Percentiles rank a stretch among this genome's conserved stretches.
Evolutionary conservation across 108 stramenopile genomes (phyloP).

Genomic region (Conticribra weissflogii): DNA sequence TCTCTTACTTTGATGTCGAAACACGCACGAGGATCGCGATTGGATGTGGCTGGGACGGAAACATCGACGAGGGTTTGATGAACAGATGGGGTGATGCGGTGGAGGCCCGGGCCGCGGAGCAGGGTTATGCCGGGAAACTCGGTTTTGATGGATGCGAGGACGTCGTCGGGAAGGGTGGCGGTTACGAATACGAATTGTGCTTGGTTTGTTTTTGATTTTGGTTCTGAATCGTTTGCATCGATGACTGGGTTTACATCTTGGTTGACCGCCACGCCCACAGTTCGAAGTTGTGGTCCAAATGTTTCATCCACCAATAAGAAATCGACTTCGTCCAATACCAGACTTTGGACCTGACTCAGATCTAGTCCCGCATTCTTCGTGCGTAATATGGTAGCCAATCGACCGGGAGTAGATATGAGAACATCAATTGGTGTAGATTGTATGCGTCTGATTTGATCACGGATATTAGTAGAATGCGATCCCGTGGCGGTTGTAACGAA

Average conservation of each 20-base stretch:
- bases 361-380: conserved; percentile 75
- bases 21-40: conserved; percentile 68
- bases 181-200: conserved; percentile 95
- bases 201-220: not conserved
- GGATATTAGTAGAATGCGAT: conserved; percentile 65
- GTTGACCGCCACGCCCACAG: conserved; percentile 77
- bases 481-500: conserved; percentile 76
- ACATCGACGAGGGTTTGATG: conserved; percentile 87
- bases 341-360: conserved; percentile 56
- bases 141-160: conserved; percentile 66
- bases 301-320: conserved; percentile 88
- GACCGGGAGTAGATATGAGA: conserved; percentile 90
- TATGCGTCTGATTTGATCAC: conserved; percentile 82
- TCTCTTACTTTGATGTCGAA: conserved; percentile 87
- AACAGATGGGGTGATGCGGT: conserved; percentile 76
- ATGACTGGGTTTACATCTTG: not conserved
- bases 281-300: conserved; percentile 87
- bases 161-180: conserved; percentile 87
- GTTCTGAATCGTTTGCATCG: no score
- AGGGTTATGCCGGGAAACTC: conserved; percentile 80
- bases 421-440: conserved; percentile 80
- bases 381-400: conserved; percentile 85
- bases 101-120: conserved; percentile 90
- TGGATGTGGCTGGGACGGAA: conserved; percentile 69
- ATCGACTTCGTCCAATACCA: conserved; percentile 96